Conservation (phyloP, 169 alveolate genomes). For the Plasmodium billcollinsi region DNA sequence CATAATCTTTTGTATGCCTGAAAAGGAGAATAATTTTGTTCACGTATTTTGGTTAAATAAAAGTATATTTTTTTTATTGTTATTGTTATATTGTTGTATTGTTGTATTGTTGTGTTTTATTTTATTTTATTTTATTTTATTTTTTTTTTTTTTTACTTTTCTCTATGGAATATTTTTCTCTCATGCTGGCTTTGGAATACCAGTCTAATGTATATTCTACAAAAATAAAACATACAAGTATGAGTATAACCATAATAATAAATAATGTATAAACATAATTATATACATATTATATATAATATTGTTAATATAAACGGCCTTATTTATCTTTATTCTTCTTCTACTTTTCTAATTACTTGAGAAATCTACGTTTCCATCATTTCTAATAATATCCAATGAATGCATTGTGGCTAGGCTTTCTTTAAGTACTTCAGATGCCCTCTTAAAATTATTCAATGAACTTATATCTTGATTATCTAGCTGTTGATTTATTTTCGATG, state of each 20-base stretch:
- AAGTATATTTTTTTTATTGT: not conserved
- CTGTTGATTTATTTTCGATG: slow-evolving; percentile 14
- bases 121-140: not conserved
- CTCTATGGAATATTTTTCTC: slow-evolving; percentile 32
- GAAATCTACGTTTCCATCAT: slow-evolving; percentile 2
- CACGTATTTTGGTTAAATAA: not conserved
- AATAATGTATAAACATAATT: not conserved
- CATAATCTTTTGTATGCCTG: slow-evolving; percentile 7
- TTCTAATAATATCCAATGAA: slow-evolving; percentile 16
- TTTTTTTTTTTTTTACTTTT: slow-evolving; percentile 17
- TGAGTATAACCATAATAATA: not conserved
- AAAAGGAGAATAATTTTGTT: not conserved
- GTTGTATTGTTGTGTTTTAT: not conserved
- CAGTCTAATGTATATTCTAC: slow-evolving; percentile 42
- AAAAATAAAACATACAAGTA: not conserved
- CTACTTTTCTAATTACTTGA: slow-evolving; percentile 1
- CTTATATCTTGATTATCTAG: not conserved
- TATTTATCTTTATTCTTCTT: not conserved
- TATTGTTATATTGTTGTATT: too few relatives aligned
- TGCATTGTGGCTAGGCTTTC: slow-evolving; percentile 62
- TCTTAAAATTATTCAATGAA: not conserved
- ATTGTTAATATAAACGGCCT: not conserved
- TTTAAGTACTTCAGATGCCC: slow-evolving; percentile 14
- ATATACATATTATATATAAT: not conserved
- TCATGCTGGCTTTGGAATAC: slow-evolving; percentile 27